phyloP scores from a whole-genome alignment of 768 basidiomycete species.

The Lyophyllum shimeji region DNA sequence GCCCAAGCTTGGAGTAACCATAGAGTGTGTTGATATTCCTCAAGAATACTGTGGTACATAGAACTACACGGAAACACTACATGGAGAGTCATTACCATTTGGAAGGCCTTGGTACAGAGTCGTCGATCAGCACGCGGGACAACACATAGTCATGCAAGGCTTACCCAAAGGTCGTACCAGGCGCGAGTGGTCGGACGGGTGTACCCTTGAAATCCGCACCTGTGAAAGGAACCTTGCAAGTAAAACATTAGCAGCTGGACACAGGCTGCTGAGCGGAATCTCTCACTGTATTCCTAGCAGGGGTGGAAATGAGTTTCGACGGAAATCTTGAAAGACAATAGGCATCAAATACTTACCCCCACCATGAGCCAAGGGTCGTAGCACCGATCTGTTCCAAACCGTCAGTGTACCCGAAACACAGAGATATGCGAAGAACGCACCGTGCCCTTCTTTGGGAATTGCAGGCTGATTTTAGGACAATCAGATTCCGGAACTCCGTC shows the following conservation, averaged over 20 bases:
- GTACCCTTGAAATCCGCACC: slow-evolving; percentile 25
- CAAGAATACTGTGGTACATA: neutral
- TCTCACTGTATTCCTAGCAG: slow-evolving; percentile 22
- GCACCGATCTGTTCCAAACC: slow-evolving; percentile 24
- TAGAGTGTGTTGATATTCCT: neutral
- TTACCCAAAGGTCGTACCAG: slow-evolving; percentile 33
- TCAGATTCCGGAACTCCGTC: neutral
- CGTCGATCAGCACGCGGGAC: neutral
- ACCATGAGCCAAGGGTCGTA: slow-evolving; percentile 30
- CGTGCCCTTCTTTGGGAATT: slow-evolving; percentile 38
- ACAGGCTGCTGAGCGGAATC: neutral
- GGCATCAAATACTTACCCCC: slow-evolving; percentile 27
- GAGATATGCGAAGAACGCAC: slow-evolving; percentile 17
- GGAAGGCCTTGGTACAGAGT: neutral
- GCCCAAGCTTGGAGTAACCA: neutral
- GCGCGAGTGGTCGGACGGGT: slow-evolving; percentile 26
- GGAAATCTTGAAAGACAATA: neutral
- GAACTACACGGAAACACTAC: neutral
- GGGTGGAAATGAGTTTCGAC: neutral
- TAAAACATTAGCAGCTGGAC: neutral
- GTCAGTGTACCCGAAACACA: neutral
- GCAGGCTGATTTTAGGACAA: slow-evolving; percentile 19
- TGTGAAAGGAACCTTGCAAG: slow-evolving; percentile 20
- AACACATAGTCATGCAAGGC: neutral
- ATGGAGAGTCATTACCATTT: slow-evolving; percentile 6